Evolutionary conservation across 345 rosid species (phyloP).

Genomic region (Arabidopsis suecica): DNA sequence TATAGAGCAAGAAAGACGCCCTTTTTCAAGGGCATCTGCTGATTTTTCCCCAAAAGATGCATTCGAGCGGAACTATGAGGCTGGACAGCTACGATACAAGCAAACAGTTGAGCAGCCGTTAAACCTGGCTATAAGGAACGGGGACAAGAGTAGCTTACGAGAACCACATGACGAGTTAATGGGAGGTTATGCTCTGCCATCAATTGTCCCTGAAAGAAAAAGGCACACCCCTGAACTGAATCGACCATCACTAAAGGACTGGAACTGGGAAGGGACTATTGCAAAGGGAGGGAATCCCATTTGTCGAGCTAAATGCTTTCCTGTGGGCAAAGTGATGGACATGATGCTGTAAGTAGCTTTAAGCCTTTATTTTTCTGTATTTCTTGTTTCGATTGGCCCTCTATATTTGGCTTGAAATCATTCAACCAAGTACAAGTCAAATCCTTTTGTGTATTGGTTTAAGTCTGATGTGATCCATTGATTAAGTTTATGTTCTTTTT

Average conservation of each 20-base stretch:
- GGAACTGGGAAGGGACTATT: slow-evolving; percentile 99
- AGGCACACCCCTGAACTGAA: slow-evolving; percentile 61
- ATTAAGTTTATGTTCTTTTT: neutral
- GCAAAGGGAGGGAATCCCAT: slow-evolving; percentile 95
- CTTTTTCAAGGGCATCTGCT: slow-evolving; percentile 53
- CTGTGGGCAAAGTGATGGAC: slow-evolving; percentile 88
- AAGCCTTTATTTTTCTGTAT: neutral
- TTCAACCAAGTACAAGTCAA: no score
- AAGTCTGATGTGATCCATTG: neutral
- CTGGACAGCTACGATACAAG: slow-evolving; percentile 54
- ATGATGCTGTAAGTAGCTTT: slow-evolving; percentile 67
- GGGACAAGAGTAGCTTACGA: slow-evolving; percentile 59
- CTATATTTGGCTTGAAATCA: no score
- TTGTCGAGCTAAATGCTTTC: slow-evolving; percentile 91
- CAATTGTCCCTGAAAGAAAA: slow-evolving; percentile 60
- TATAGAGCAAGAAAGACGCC: slow-evolving; percentile 58
- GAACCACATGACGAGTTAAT: slow-evolving; percentile 56
- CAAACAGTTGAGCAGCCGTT: slow-evolving; percentile 51
- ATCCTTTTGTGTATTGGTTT: no score
- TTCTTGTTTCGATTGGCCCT: neutral
- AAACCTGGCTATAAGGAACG: slow-evolving; percentile 45
- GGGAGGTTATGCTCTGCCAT: slow-evolving; percentile 54
- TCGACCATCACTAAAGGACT: slow-evolving; percentile 64
- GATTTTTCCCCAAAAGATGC: slow-evolving; percentile 61
- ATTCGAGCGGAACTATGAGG: slow-evolving; percentile 54